phyloP scores from a whole-genome alignment of 1,284 basidiomycete genomes.

The Cerrena zonata region DNA sequence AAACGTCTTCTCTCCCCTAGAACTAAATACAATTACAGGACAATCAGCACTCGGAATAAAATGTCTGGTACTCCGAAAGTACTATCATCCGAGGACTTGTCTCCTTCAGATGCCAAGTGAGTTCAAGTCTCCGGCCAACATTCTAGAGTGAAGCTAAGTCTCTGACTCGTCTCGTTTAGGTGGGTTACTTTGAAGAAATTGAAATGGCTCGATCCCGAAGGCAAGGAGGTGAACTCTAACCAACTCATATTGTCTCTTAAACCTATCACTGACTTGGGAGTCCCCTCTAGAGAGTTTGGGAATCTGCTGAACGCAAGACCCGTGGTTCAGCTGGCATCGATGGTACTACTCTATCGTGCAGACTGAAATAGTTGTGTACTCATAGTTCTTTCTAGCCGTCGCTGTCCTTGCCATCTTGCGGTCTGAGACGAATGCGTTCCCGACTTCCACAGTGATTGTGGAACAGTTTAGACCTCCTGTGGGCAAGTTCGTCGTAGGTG shows the following conservation, averaged over 20 bases:
- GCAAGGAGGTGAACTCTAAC: conserved; percentile 51
- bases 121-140: conserved; percentile 15
- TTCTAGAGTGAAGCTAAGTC: conserved; percentile 8
- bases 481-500: conserved; percentile 69
- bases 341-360: conserved; percentile 40
- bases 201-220: conserved; percentile 67
- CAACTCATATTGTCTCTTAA: not conserved
- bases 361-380: not conserved
- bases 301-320: conserved; percentile 77
- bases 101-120: conserved; percentile 57
- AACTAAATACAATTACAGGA: not conserved
- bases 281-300: conserved; percentile 67
- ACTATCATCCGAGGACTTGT: conserved; percentile 39
- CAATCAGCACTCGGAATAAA: not conserved
- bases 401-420: conserved; percentile 77
- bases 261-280: not conserved
- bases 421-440: conserved; percentile 64
- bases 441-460: conserved; percentile 71
- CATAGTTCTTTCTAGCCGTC: conserved; percentile 51
- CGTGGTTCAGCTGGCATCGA: conserved; percentile 71
- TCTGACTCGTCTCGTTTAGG: conserved; percentile 31
- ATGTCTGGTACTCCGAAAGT: conserved; percentile 31
- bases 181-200: conserved; percentile 75
- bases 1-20: not conserved
- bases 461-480: conserved; percentile 86